These are phyloP conservation scores for Crepidotus variabilis DNA, from an alignment of 768 basidiomycete genomes.

Conservation along the genomic window DNA sequence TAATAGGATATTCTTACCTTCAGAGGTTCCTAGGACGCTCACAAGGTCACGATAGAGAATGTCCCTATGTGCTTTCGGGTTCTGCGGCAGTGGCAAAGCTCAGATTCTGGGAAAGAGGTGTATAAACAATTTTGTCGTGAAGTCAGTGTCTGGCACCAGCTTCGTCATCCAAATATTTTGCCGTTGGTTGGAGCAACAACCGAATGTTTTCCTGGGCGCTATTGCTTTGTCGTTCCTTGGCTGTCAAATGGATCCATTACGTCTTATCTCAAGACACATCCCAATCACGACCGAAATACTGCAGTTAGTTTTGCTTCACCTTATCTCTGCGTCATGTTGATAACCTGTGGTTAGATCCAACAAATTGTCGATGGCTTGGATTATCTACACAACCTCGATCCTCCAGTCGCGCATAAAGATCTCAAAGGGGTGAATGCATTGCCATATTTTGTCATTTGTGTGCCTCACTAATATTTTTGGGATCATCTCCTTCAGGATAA, in stretches of 20 bases:
- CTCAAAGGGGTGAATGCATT: constrained; percentile 38
- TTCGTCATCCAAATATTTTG: constrained; percentile 24
- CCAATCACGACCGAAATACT: constrained; percentile 20
- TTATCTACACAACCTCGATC: constrained; percentile 34
- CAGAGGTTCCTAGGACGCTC: constrained; percentile 24
- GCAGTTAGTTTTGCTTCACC: too few species aligned
- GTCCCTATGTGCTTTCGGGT: constrained; percentile 17
- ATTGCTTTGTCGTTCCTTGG: constrained; percentile 21
- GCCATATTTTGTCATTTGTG: too few species aligned
- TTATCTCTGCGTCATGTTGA: too few species aligned
- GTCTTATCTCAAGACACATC: constrained; percentile 18
- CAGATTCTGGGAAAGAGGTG: constrained; percentile 14
- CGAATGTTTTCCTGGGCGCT: constrained; percentile 10
- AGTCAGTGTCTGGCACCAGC: constrained; percentile 19
- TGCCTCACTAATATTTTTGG: too few species aligned
- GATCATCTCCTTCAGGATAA: too few species aligned
- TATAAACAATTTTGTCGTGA: constrained; percentile 19
- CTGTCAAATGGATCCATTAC: constrained; percentile 18
- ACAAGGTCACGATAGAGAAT: constrained; percentile 10
- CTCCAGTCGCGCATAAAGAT: constrained; percentile 39
- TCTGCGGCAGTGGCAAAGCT: constrained; percentile 12
- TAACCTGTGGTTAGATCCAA: too few species aligned
- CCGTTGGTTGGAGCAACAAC: constrained; percentile 19
- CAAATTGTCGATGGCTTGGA: constrained; percentile 32
- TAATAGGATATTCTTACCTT: background rate